Evolutionary conservation across 176 grass and related monocot genomes (phyloP), one percentile per base, ranked within the genome.

Genomic region (Hyparrhenia diplandra): DNA sequence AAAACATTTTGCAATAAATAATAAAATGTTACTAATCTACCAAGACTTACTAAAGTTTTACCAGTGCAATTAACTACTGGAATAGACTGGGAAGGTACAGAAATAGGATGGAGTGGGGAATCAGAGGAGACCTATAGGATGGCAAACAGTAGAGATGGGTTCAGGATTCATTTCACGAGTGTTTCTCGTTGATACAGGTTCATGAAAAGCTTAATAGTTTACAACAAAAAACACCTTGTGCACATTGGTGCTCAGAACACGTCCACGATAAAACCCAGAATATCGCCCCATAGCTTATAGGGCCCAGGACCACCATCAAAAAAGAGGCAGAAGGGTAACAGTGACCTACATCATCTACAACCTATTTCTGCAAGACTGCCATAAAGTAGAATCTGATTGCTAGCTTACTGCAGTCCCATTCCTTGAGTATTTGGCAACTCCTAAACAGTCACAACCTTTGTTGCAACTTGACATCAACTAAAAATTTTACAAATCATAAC

Each of bases 351-450:
- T 70, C 64, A 45, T 71, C 37, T 23, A 71, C 51, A 71, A 32
- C 51, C 11, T 32, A 51, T 51, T 62, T 25, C 55, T 58, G 55
- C n/a, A 58, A 4, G 55, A 11, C 3, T 79, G 18, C 36, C 11
- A 27, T 49, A 27, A 76, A 70, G 52, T 69, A 87, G 40, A 76
- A 76, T 61, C 37, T 40, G 35, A 23, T 47, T 25, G 47, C 29
- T 74, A 45, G 35, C 10, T 37, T 34, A 37, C 29, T 74, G 59
- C 18, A 59, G 13, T 57, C 42, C 41, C n/a, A 27, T 13, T 30
- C 10, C 20, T 30, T 51, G 28, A 82, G 24, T 69, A 57, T 64
- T 51, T 13, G 41, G 21, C 46, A 63, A 78, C 31, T 47, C 8
- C 42, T 31, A 73, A 27, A 59, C 18, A 66, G 20, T 30, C 45